phyloP scores from a whole-genome alignment of 495 filamentous ascomycete species.

The Hyaloscypha variabilis region DNA sequence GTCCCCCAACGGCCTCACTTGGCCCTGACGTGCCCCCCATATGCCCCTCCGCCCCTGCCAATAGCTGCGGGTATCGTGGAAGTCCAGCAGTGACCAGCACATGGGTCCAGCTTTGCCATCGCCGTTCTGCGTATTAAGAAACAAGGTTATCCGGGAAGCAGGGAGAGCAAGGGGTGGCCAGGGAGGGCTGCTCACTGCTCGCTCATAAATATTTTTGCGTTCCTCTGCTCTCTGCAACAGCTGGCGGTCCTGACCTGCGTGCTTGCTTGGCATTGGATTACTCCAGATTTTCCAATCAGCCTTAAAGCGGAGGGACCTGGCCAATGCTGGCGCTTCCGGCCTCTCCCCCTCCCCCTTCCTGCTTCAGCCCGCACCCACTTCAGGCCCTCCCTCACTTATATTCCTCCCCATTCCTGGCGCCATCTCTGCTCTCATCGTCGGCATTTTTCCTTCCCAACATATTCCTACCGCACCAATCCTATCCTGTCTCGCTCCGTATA shows the following conservation, averaged over 20 bases:
- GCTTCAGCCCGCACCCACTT: slow-evolving; percentile 25
- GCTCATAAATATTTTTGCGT: slow-evolving; percentile 13
- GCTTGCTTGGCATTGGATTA: slow-evolving; percentile 24
- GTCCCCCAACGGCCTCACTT: not conserved
- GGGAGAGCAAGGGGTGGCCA: slow-evolving; percentile 8
- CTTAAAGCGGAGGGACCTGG: slow-evolving; percentile 34
- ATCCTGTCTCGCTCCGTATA: slow-evolving; percentile 12
- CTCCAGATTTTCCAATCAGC: slow-evolving; percentile 36
- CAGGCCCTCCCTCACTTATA: slow-evolving; percentile 21
- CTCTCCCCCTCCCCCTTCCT: slow-evolving; percentile 24
- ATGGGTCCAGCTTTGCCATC: slow-evolving; percentile 23
- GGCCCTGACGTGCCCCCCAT: not conserved
- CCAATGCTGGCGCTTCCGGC: slow-evolving; percentile 26
- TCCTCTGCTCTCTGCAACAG: slow-evolving; percentile 20
- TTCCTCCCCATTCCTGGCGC: slow-evolving; percentile 6
- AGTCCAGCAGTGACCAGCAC: not conserved
- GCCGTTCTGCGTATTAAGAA: slow-evolving; percentile 10
- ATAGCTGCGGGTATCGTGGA: slow-evolving; percentile 19
- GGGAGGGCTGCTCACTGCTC: too few relatives aligned
- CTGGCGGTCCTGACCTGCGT: slow-evolving; percentile 15
- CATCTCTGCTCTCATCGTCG: slow-evolving; percentile 12
- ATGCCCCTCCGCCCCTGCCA: slow-evolving; percentile 19
- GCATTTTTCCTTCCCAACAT: slow-evolving; percentile 27
- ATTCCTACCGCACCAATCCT: slow-evolving; percentile 32
- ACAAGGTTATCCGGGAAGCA: slow-evolving; percentile 27